These are phyloP conservation scores for Didymellaceae sp. DNA, from an alignment of 2,329 filamentous ascomycete species.

Conservation along the genomic window DNA sequence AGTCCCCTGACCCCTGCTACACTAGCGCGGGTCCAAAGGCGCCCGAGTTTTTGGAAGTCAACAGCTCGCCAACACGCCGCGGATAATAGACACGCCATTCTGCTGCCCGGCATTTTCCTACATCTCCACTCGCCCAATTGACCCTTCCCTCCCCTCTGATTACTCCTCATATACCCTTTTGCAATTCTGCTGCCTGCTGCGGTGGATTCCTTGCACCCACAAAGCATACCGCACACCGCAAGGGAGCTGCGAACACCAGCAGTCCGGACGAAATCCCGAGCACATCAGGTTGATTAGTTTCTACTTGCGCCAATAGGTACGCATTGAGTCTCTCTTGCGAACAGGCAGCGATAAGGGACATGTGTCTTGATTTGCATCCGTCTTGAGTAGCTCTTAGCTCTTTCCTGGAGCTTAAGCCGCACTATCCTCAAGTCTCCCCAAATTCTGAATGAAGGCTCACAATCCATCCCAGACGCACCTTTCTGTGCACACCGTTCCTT, in stretches of 20 bases:
- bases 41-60: conserved; percentile 35
- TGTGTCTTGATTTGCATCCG: conserved; percentile 11
- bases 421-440: conserved; percentile 10
- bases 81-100: conserved; percentile 32
- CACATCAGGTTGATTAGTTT: conserved; percentile 46
- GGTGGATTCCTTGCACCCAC: conserved; percentile 15
- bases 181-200: conserved; percentile 23
- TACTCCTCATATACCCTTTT: conserved; percentile 19
- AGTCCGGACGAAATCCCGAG: conserved; percentile 43
- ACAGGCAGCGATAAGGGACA: conserved; percentile 9
- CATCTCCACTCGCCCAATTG: conserved; percentile 27
- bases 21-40: conserved; percentile 16
- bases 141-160: conserved; percentile 22
- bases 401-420: conserved; percentile 12
- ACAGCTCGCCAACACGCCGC: conserved; percentile 19
- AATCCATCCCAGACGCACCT: conserved; percentile 27
- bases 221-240: conserved; percentile 29
- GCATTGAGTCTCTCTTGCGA: conserved; percentile 27
- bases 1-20: conserved; percentile 5
- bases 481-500: conserved; percentile 28
- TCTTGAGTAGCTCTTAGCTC: conserved; percentile 11
- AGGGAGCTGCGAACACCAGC: conserved; percentile 43
- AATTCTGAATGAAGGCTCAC: conserved; percentile 25
- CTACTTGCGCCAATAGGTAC: conserved; percentile 35
- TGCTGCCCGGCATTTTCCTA: conserved; percentile 19